Evolutionary conservation across 768 basidiomycete genomes (phyloP), one percentile per base, ranked within the genome.

Genomic region (Agaricus bisporus): DNA sequence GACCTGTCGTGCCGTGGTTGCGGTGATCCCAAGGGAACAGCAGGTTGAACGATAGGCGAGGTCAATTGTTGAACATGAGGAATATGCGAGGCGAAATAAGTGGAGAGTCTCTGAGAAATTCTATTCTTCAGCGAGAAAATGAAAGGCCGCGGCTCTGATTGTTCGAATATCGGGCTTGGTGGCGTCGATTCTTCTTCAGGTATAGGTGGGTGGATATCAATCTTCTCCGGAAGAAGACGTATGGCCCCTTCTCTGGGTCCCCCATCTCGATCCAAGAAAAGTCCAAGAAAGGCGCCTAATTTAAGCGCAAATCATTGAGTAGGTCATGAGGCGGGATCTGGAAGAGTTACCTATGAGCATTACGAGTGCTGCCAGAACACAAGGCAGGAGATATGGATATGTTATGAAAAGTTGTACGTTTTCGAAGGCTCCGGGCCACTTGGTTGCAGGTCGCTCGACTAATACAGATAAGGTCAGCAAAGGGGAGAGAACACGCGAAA

Each of bases 321-420:
- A 9, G 35, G 41, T 32, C 48, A 53, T 25, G 28, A 38, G 37
- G 2, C 17, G 8, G 39, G 42, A 32, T 14, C 26, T 38, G 11
- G 29, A 42, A 55, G 25, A 50, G 75, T 54, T 59, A 87, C 89
- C 89, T 39, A 73, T 73, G 53, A 91, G 68, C 6, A 91, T 91
- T 45, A 98, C 78, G 8, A 75, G 70, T 2, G 88, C 83, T 32
- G 93, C 93, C 43, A 95, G 68, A 17, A 76, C 71, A 62, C 89
- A 91, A 1, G 97, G 95, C 14, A 99, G 74, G 37, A 98, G 79
- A 65, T 99, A 99, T 1, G 97, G 97, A 64, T 90, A 93, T 6
- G 73, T 73, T 22, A 80, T 76, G 64, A 98, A 89, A 18, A 98
- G 60, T 1, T 78, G 72, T 5, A 84, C 61, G 20, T 80, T 71